phyloP scores from a whole-genome alignment of 1,284 basidiomycete genomes.

The Gymnopus androsaceus region DNA sequence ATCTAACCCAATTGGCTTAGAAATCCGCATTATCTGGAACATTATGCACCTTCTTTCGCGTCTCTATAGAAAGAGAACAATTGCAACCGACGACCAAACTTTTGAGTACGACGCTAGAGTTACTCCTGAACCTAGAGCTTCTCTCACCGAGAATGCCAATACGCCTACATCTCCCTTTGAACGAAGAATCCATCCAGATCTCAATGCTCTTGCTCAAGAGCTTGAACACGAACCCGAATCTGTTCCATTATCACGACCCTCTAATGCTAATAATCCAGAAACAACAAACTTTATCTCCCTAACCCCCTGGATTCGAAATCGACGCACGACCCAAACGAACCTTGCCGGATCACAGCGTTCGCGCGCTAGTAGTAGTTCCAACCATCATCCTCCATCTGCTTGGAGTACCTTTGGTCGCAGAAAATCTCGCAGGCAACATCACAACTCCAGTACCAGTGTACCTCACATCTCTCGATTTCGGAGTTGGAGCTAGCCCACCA shows the following conservation, averaged over 20 bases:
- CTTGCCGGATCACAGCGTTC: conserved; percentile 1
- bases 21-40: not conserved
- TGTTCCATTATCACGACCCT: not conserved
- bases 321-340: not conserved
- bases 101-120: not conserved
- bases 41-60: conserved; percentile 7
- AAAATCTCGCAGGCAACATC: conserved; percentile 2
- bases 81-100: not conserved
- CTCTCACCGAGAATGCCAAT: not conserved
- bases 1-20: not conserved
- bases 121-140: not conserved
- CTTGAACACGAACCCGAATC: not conserved
- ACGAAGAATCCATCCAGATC: conserved; percentile 38
- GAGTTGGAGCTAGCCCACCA: conserved; percentile 1
- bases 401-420: conserved; percentile 15
- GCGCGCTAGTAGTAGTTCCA: conserved; percentile 9
- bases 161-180: conserved; percentile 16
- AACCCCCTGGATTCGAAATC: conserved; percentile 9
- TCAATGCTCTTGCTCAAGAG: conserved; percentile 32
- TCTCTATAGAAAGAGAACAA: conserved; percentile 4
- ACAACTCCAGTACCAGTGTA: conserved; percentile 10
- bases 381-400: conserved; percentile 12
- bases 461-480: conserved; percentile 14
- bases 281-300: conserved; percentile 1
- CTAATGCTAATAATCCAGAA: not conserved